phyloP scores from a whole-genome alignment of 1,139 yeast species.

The Protomyces pachydermus region DNA sequence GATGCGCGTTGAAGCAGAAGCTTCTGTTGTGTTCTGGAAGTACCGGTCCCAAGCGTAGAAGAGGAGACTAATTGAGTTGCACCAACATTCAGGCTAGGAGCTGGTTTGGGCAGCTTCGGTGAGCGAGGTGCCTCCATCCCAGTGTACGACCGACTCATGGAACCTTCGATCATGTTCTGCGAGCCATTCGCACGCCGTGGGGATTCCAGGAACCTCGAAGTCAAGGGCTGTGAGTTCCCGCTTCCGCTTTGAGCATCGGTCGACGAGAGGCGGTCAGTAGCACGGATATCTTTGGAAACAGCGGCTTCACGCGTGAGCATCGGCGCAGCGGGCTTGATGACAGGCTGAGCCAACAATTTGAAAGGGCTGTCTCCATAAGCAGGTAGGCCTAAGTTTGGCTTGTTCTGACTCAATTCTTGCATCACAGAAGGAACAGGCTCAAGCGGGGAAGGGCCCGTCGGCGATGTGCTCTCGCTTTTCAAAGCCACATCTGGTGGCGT shows the following conservation, averaged over 20 bases:
- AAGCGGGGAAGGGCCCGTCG: no score
- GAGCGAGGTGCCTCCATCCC: not conserved
- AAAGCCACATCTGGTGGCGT: no score
- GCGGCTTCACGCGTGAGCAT: slow-evolving; percentile 5
- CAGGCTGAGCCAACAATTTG: no score
- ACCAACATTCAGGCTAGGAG: not conserved
- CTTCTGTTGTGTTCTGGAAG: slow-evolving; percentile 25
- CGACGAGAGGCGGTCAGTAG: not conserved
- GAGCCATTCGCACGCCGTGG: slow-evolving; percentile 3
- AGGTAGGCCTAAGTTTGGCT: no score
- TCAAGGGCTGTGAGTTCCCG: slow-evolving; percentile 16
- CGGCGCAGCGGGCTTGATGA: not conserved
- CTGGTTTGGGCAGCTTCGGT: not conserved
- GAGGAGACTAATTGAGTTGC: slow-evolving; percentile 4
- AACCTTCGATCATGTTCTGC: not conserved
- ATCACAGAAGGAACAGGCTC: no score
- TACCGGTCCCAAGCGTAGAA: slow-evolving; percentile 13
- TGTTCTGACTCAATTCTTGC: no score
- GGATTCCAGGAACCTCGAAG: slow-evolving; percentile 21
- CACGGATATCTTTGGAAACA: slow-evolving; percentile 8
- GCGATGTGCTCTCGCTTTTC: no score
- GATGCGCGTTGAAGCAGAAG: slow-evolving; percentile 21
- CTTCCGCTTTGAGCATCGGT: not conserved
- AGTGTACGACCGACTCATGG: not conserved
- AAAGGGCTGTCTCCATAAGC: no score